Conservation (phyloP, 306 rosid species). For the Arachis hypogaea region DNA sequence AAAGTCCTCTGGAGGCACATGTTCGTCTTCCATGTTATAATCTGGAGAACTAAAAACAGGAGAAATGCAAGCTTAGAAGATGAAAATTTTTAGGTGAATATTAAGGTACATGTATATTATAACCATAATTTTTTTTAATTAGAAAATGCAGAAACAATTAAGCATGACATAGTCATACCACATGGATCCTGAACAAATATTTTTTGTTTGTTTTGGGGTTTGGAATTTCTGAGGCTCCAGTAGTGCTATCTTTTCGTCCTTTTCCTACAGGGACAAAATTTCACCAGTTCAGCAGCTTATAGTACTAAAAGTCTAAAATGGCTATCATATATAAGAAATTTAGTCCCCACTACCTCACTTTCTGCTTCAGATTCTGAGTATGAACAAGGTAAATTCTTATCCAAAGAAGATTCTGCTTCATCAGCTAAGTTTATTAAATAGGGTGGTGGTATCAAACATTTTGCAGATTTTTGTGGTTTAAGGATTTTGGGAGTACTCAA, state of each 20-base stretch:
- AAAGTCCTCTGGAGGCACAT: slow-evolving; percentile 76
- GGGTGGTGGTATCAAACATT: slow-evolving; percentile 39
- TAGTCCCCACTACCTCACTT: slow-evolving; percentile 62
- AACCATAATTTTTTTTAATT: no score
- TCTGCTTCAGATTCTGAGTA: slow-evolving; percentile 66
- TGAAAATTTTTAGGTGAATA: not conserved
- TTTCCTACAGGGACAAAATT: slow-evolving; percentile 59
- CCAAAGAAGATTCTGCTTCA: slow-evolving; percentile 49
- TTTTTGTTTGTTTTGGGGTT: slow-evolving; percentile 49
- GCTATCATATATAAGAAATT: slow-evolving; percentile 44
- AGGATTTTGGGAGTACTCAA: not conserved
- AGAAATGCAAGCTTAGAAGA: slow-evolving; percentile 41
- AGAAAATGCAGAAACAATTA: slow-evolving; percentile 30
- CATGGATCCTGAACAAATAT: slow-evolving; percentile 50
- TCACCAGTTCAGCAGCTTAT: slow-evolving; percentile 37
- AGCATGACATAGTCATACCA: slow-evolving; percentile 56
- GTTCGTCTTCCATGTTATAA: slow-evolving; percentile 54
- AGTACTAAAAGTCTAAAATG: slow-evolving; percentile 36
- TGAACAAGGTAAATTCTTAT: slow-evolving; percentile 45
- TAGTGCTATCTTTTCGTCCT: slow-evolving; percentile 47
- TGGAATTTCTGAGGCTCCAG: slow-evolving; percentile 51
- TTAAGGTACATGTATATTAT: no score
- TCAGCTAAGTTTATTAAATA: slow-evolving; percentile 42
- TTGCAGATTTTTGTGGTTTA: slow-evolving; percentile 34
- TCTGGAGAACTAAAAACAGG: slow-evolving; percentile 53